Evolutionary conservation across 345 rosid genomes (phyloP).

Genomic region (Corchorus capsularis): DNA sequence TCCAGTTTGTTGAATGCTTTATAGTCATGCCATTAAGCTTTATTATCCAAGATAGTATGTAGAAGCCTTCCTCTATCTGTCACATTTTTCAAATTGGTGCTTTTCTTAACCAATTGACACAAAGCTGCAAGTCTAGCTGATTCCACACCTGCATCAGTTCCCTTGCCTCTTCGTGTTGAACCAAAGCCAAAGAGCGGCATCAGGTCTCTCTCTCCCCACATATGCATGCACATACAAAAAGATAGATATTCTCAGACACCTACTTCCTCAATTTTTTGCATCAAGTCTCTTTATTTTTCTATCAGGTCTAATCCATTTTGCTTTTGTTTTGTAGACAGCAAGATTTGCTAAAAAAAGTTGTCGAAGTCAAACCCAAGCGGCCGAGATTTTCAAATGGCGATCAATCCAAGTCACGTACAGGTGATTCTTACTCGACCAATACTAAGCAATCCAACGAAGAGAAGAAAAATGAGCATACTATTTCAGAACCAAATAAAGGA

Average conservation of each 20-base stretch:
- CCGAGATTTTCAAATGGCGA: slow-evolving; percentile 43
- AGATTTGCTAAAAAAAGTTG: slow-evolving; percentile 82
- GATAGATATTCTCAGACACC: not conserved
- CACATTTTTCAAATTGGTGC: not conserved
- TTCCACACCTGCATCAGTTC: slow-evolving; percentile 80
- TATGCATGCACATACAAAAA: no score
- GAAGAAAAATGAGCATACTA: slow-evolving; percentile 31
- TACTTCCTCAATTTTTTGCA: not conserved
- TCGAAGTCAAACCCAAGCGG: slow-evolving; percentile 83
- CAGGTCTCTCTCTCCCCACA: slow-evolving; percentile 44
- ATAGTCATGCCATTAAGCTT: not conserved
- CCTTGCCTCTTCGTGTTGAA: slow-evolving; percentile 88
- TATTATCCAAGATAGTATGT: not conserved
- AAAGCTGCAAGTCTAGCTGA: slow-evolving; percentile 94
- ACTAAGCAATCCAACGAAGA: slow-evolving; percentile 28
- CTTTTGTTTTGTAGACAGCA: slow-evolving; percentile 60
- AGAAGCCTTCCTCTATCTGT: not conserved
- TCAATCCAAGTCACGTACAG: slow-evolving; percentile 31
- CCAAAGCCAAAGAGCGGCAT: slow-evolving; percentile 96
- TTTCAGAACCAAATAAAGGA: slow-evolving; percentile 26
- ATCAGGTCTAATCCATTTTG: not conserved
- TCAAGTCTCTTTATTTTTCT: not conserved
- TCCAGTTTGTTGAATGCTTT: not conserved
- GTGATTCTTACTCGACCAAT: slow-evolving; percentile 31
- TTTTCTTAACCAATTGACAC: slow-evolving; percentile 61